Evolutionary conservation across 2,329 filamentous ascomycete genomes (phyloP).

Genomic region (Epicoccum nigrum): DNA sequence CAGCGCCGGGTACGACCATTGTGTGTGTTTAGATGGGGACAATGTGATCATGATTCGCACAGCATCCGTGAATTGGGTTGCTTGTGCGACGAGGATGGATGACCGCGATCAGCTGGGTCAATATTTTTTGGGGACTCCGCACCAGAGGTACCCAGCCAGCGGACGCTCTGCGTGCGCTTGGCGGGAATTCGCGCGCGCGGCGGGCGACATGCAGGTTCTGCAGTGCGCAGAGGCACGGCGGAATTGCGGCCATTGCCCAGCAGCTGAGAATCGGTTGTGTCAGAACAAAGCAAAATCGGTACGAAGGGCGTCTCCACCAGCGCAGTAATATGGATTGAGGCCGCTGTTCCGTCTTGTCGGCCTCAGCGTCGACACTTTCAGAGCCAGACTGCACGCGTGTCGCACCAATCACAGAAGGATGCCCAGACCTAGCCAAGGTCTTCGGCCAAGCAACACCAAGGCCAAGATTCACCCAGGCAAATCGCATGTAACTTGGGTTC

Average conservation of each 20-base stretch:
- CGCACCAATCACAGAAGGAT: conserved; percentile 9
- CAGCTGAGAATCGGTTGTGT: background rate
- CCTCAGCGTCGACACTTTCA: conserved; percentile 12
- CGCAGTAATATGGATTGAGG: conserved; percentile 3
- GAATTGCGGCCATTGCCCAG: conserved; percentile 3
- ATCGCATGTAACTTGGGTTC: conserved; percentile 17
- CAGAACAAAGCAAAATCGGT: background rate
- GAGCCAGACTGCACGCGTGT: conserved; percentile 1
- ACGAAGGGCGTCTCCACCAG: conserved; percentile 5
- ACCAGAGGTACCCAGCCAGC: conserved; percentile 23
- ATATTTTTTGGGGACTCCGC: conserved; percentile 8
- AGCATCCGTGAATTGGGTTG: background rate
- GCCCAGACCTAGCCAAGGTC: conserved; percentile 14
- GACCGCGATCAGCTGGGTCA: conserved; percentile 13
- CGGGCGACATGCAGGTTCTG: conserved; percentile 8
- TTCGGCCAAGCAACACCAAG: conserved; percentile 18
- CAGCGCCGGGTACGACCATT: conserved; percentile 3
- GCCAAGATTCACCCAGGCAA: conserved; percentile 19
- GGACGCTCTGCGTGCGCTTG: conserved; percentile 28
- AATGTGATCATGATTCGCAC: conserved; percentile 9
- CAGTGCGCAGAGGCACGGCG: background rate
- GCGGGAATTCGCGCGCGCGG: conserved; percentile 9
- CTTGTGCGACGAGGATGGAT: conserved; percentile 11
- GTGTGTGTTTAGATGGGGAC: conserved; percentile 6
- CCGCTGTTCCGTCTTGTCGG: conserved; percentile 20